These are phyloP conservation scores for Pestalotiopsis sp. DNA, from an alignment of 2,329 filamentous ascomycete species.

Conservation along the genomic window DNA sequence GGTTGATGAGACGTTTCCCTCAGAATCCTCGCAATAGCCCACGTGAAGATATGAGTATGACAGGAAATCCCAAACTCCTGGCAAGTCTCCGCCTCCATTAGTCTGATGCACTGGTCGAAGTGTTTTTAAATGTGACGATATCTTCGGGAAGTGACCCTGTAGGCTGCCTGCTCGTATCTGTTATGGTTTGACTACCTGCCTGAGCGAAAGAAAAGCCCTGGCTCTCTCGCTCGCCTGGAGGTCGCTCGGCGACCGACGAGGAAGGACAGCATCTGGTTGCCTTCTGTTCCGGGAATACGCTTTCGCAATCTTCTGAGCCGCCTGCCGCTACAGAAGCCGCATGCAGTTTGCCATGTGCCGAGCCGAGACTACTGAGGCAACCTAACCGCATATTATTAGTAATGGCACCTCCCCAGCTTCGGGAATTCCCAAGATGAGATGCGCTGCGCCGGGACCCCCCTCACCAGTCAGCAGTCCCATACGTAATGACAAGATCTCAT, in stretches of 20 bases:
- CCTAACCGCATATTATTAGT: not conserved
- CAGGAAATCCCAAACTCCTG: not conserved
- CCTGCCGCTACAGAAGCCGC: not conserved
- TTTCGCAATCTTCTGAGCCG: not conserved
- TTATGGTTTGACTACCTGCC: not conserved
- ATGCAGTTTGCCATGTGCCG: not conserved
- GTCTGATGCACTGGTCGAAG: not conserved
- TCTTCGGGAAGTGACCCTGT: not conserved
- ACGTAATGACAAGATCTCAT: not conserved
- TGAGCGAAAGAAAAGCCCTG: no score
- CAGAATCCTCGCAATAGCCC: not conserved
- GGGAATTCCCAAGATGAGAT: not conserved
- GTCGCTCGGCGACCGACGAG: no score
- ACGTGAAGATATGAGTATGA: not conserved
- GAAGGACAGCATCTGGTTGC: no score
- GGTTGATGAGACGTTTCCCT: not conserved
- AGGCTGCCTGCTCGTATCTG: not conserved
- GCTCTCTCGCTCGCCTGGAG: no score
- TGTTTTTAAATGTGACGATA: not conserved
- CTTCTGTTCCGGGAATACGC: no score
- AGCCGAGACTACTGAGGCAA: not conserved
- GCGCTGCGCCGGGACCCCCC: not conserved
- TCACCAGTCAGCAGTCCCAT: not conserved
- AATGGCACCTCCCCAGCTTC: not conserved
- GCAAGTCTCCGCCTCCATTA: not conserved